phyloP scores from a whole-genome alignment of 345 rosid genomes.

The Bruguiera parviflora region DNA sequence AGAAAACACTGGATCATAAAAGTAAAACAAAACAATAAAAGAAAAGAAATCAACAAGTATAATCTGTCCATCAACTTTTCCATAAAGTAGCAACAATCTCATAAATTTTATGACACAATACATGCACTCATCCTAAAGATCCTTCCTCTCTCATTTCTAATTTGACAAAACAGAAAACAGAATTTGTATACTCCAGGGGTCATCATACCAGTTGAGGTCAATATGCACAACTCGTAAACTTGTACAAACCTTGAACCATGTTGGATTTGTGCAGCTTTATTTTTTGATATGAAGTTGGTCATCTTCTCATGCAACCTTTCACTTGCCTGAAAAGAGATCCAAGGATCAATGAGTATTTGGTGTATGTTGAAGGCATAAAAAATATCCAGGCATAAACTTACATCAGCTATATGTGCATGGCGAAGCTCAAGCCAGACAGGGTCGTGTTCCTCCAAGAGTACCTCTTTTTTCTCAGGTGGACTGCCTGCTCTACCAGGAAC shows the following conservation, averaged over 20 bases:
- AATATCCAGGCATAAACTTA: slow-evolving; percentile 37
- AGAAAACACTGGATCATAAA: too few species aligned
- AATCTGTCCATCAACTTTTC: too few species aligned
- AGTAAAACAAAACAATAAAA: too few species aligned
- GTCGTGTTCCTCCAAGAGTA: slow-evolving; percentile 97
- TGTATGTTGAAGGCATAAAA: slow-evolving; percentile 9
- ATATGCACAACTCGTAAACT: neutral
- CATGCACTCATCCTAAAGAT: too few species aligned
- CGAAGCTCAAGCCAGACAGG: slow-evolving; percentile 99
- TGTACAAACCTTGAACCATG: slow-evolving; percentile 78
- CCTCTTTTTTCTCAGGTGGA: slow-evolving; percentile 89
- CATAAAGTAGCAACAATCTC: too few species aligned
- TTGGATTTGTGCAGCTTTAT: slow-evolving; percentile 98
- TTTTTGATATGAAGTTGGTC: slow-evolving; percentile 85
- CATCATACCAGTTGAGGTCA: too few species aligned
- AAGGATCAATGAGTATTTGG: slow-evolving; percentile 28
- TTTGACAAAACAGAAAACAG: neutral
- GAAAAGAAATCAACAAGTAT: too few species aligned
- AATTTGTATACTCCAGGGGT: too few species aligned
- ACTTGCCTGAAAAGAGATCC: slow-evolving; percentile 67
- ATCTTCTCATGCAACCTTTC: slow-evolving; percentile 90
- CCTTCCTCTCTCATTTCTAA: too few species aligned
- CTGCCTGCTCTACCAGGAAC: slow-evolving; percentile 77
- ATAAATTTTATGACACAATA: too few species aligned
- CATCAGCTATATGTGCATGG: slow-evolving; percentile 95